Percentiles rank a stretch among this genome's conserved stretches.
These are phyloP conservation scores for Helotiales sp. DNA, from an alignment of 2,329 filamentous ascomycete species.

Conservation along the genomic window DNA sequence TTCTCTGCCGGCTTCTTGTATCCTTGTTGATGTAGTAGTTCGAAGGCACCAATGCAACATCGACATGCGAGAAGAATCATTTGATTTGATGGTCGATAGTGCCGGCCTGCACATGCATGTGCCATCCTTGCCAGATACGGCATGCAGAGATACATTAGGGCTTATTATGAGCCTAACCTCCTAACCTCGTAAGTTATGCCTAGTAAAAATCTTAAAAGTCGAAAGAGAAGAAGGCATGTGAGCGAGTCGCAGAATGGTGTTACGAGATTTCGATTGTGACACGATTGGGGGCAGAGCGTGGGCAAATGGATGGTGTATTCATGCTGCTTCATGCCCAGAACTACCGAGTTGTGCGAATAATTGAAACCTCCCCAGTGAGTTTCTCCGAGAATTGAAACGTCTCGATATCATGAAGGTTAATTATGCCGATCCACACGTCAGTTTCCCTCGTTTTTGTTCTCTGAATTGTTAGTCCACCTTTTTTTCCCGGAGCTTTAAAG, in stretches of 20 bases:
- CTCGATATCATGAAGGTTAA: background rate
- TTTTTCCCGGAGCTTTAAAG: background rate
- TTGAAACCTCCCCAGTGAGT: background rate
- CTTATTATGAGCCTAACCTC: background rate
- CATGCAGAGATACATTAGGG: background rate
- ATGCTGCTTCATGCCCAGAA: background rate
- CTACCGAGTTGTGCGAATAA: background rate
- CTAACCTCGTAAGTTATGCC: background rate
- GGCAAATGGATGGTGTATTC: background rate
- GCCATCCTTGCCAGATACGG: background rate
- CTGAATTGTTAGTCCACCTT: background rate
- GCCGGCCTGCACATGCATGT: background rate
- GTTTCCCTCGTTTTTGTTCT: too few relatives aligned
- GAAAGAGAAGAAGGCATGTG: background rate
- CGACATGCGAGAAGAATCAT: background rate
- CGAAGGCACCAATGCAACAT: background rate
- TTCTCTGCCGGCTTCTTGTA: background rate
- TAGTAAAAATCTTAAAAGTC: background rate
- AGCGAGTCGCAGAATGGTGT: background rate
- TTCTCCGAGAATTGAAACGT: background rate
- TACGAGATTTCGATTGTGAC: background rate
- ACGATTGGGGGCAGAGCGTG: background rate
- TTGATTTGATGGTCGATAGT: constrained; percentile 7
- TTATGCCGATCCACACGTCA: too few relatives aligned
- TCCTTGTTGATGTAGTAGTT: background rate